phyloP scores from a whole-genome alignment of 495 filamentous ascomycete genomes.

The Annulohypoxylon moriforme region DNA sequence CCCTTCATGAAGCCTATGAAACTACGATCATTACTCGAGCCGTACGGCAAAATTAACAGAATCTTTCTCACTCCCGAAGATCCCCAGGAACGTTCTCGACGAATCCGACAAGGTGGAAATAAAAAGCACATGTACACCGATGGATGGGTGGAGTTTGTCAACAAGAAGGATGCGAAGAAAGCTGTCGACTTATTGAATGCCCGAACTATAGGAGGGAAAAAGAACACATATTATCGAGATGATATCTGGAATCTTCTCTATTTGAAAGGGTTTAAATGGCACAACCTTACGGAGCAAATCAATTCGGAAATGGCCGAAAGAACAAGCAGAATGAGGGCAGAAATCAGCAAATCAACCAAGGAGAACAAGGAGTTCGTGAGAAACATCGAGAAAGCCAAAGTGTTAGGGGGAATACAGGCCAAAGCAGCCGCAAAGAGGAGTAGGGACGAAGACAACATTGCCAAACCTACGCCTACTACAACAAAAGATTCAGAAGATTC shows the following conservation, averaged over 20 bases:
- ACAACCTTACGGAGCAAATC: slow-evolving; percentile 73
- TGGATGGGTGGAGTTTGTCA: slow-evolving; percentile 93
- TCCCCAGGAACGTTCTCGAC: slow-evolving; percentile 65
- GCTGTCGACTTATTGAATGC: slow-evolving; percentile 89
- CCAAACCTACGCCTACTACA: neutral
- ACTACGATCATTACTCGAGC: slow-evolving; percentile 78
- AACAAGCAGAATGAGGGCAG: slow-evolving; percentile 80
- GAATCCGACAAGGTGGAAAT: slow-evolving; percentile 78
- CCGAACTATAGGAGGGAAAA: slow-evolving; percentile 83
- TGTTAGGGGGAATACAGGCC: slow-evolving; percentile 74
- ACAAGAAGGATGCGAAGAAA: slow-evolving; percentile 78
- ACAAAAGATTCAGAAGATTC: slow-evolving; percentile 41
- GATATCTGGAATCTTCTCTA: slow-evolving; percentile 88
- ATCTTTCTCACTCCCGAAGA: slow-evolving; percentile 90
- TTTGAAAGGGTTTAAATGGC: slow-evolving; percentile 87
- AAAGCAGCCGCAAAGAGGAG: slow-evolving; percentile 71
- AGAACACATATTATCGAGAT: slow-evolving; percentile 89
- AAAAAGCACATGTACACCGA: slow-evolving; percentile 89
- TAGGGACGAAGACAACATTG: slow-evolving; percentile 46
- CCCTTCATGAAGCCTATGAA: slow-evolving; percentile 94
- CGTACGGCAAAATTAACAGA: slow-evolving; percentile 81
- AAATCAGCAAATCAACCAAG: slow-evolving; percentile 79
- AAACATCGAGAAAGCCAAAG: slow-evolving; percentile 80
- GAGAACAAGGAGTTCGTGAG: slow-evolving; percentile 86
- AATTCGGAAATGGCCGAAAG: slow-evolving; percentile 83